A percentile compares a stretch with the other conserved stretches of the same genome.
phyloP scores from a whole-genome alignment of 345 rosid species.

The Eucalyptus lansdowneana region DNA sequence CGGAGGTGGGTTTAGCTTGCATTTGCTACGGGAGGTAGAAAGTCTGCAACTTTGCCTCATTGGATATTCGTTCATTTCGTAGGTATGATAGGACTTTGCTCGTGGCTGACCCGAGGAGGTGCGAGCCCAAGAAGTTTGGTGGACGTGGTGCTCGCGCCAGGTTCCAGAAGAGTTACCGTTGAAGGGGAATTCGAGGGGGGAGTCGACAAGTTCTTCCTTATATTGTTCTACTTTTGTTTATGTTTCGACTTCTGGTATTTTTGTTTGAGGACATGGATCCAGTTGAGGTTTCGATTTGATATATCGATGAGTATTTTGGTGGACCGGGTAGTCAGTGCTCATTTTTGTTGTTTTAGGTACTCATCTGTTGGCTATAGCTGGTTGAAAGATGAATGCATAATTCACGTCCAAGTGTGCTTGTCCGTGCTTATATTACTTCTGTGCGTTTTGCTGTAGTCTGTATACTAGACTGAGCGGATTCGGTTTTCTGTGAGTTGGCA shows the following conservation, averaged over 20 bases:
- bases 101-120: slow-evolving; percentile 85
- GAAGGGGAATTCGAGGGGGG: neutral
- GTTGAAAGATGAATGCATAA: neutral
- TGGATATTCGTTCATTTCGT: neutral
- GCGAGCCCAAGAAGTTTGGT: slow-evolving; percentile 98
- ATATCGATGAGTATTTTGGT: neutral
- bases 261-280: neutral
- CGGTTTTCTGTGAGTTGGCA: neutral
- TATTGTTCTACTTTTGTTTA: neutral
- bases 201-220: neutral
- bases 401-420: neutral
- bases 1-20: neutral
- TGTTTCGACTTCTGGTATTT: neutral
- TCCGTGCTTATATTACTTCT: neutral
- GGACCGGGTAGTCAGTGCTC: neutral
- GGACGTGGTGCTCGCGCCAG: slow-evolving; percentile 92
- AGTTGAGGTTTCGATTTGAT: neutral
- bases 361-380: neutral
- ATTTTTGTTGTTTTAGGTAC: neutral
- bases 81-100: slow-evolving; percentile 65
- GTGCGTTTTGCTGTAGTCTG: neutral
- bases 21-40: neutral
- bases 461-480: neutral
- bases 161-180: slow-evolving; percentile 97
- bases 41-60: neutral